phyloP scores from a whole-genome alignment of 805 yeast species.

The Metschnikowia koreensis region DNA sequence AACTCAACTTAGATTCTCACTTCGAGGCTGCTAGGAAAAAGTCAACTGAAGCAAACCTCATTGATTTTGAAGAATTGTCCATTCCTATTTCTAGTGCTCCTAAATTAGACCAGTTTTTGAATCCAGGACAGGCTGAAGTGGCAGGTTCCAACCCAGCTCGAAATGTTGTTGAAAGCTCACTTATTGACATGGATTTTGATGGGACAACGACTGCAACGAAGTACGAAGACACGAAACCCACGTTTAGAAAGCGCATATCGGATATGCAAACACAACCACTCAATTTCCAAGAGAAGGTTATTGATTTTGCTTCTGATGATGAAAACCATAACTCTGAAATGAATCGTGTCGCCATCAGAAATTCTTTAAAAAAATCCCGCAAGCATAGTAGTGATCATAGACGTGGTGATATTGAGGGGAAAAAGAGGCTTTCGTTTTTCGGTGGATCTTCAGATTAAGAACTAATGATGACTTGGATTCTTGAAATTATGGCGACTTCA shows the following conservation, averaged over 20 bases:
- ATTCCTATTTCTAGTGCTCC: neutral
- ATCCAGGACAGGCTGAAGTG: neutral
- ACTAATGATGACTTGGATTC: neutral
- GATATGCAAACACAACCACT: slow-evolving; percentile 29
- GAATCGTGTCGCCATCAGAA: slow-evolving; percentile 41
- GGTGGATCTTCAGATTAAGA: slow-evolving; percentile 13
- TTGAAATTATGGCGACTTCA: neutral
- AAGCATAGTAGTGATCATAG: slow-evolving; percentile 29
- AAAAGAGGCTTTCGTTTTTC: slow-evolving; percentile 26
- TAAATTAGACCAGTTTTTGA: neutral
- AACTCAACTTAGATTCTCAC: slow-evolving; percentile 6
- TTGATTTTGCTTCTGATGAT: slow-evolving; percentile 47
- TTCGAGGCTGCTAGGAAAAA: neutral
- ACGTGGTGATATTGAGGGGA: slow-evolving; percentile 28
- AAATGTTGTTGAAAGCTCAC: neutral
- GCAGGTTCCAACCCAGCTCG: neutral
- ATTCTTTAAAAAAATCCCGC: slow-evolving; percentile 33
- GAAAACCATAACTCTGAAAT: slow-evolving; percentile 37
- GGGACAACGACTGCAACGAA: slow-evolving; percentile 9
- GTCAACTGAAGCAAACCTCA: slow-evolving; percentile 1
- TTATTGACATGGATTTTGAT: slow-evolving; percentile 24
- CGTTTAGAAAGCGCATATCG: slow-evolving; percentile 33
- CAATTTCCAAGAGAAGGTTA: slow-evolving; percentile 41
- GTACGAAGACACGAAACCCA: slow-evolving; percentile 20
- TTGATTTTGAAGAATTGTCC: slow-evolving; percentile 5